Percentiles rank a stretch among this genome's conserved stretches.
Evolutionary conservation across 148 eudicot genomes (phyloP).

Genomic region (Cornus kousa): DNA sequence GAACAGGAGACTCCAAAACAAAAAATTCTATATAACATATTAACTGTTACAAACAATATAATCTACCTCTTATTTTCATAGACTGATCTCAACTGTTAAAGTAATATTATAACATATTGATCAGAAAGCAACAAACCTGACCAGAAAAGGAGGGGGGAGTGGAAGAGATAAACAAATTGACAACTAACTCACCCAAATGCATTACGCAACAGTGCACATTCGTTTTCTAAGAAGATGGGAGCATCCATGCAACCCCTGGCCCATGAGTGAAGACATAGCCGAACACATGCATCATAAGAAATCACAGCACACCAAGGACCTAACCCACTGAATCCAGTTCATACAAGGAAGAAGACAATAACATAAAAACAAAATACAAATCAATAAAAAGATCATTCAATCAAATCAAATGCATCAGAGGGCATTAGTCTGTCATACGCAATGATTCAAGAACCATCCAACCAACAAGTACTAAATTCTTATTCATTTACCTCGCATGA

Average conservation of each 20-base stretch:
- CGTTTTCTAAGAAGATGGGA: constrained; percentile 75
- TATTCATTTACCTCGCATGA: constrained; percentile 70
- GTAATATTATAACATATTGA: background rate
- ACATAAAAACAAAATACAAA: background rate
- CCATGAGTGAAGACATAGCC: constrained; percentile 86
- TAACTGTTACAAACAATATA: no score
- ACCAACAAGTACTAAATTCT: background rate
- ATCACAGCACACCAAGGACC: constrained; percentile 82
- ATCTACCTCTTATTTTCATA: background rate
- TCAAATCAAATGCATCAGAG: background rate
- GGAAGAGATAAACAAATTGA: constrained; percentile 2
- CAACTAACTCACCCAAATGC: constrained; percentile 61
- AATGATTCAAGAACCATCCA: no score
- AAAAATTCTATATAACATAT: no score
- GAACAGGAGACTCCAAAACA: background rate
- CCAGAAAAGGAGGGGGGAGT: background rate
- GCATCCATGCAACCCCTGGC: constrained; percentile 85
- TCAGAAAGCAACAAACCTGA: background rate
- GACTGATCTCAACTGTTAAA: background rate
- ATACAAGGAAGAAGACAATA: background rate
- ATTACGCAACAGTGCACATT: constrained; percentile 62
- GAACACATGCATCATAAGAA: constrained; percentile 87
- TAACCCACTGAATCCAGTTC: constrained; percentile 50
- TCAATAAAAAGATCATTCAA: background rate
- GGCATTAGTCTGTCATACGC: background rate